Conservation (phyloP, 306 rosid species). For the Casuarina glauca region DNA sequence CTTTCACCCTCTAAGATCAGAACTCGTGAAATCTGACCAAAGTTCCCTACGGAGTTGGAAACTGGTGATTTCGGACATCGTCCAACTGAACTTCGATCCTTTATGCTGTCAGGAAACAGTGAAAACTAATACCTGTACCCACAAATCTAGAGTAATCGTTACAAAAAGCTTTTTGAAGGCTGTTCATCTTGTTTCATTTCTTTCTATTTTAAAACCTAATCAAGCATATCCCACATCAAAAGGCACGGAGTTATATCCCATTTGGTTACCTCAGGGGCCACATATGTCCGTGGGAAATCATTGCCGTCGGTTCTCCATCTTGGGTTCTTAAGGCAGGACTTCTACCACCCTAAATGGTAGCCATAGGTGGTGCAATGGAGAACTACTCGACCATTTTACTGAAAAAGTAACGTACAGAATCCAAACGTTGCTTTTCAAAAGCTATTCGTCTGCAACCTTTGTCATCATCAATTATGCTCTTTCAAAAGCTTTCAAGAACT, state of each 20-base stretch:
- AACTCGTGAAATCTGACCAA: too few species aligned
- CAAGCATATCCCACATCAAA: not conserved
- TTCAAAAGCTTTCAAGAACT: slow-evolving; percentile 6
- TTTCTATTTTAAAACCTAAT: not conserved
- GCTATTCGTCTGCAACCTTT: slow-evolving; percentile 15
- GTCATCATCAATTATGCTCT: not conserved
- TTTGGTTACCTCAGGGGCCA: not conserved
- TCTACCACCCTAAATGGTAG: not conserved
- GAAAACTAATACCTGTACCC: too few species aligned
- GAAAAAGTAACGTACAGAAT: not conserved
- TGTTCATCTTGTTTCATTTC: not conserved
- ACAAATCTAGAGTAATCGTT: too few species aligned
- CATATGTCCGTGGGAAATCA: not conserved
- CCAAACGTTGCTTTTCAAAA: slow-evolving; percentile 20
- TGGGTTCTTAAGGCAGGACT: not conserved
- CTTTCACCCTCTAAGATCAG: not conserved
- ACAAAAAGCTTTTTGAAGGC: too few species aligned
- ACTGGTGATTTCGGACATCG: too few species aligned
- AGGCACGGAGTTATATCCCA: not conserved
- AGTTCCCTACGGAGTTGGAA: too few species aligned
- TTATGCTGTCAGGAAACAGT: too few species aligned
- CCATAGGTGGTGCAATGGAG: not conserved
- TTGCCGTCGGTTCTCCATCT: not conserved
- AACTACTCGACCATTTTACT: not conserved
- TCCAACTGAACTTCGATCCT: too few species aligned